Evolutionary conservation across 805 yeast species (phyloP), one percentile per base, ranked within the genome.

Genomic region (Lachancea quebecensis): DNA sequence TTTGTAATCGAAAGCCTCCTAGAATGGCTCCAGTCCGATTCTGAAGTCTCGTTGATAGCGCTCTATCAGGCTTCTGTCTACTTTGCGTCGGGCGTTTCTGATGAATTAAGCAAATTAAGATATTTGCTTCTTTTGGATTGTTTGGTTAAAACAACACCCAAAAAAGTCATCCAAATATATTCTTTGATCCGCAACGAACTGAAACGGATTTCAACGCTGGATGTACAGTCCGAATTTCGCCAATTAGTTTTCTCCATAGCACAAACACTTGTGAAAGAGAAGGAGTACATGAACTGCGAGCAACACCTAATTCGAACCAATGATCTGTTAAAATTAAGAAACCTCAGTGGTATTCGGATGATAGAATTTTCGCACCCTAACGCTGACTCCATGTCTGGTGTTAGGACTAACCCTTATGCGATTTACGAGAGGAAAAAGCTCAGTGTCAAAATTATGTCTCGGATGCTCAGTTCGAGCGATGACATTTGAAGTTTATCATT

Each of bases 1-100:
- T 60, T 56, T n/a, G 54, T 73, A 9, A 80, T 81, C 9, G 55
- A 57, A 25, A 28, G 46, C 2, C 46, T 72, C 29, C 48, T 65
- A 10, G 65, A 60, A 44, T 61, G 67, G 63, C 32, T 70, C 27
- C 40, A 59, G 5, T 57, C 62, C 3, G 65, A 62, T 35, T 41
- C 55, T 5, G 58, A 59, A 7, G 49, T 51, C 15, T 60, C 73
- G 0, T 60, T 59, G 36, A 44, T 69, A 34, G 52, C 69, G 0
- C 51, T 71, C 9, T 58, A 63, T 27, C 71, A 69, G 46, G 65
- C 62, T 18, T 58, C 69, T 2, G 41, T 57, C 2, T 57, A 62
- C 40, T 65, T 70, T 48, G 60, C 56, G 27, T 51, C 60, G 17
- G 57, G 60, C 2, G 48, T 59, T 1, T 56, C 70, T 2, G 71